Evolutionary conservation across 148 eudicot species (phyloP).

Genomic region (Beta vulgaris): DNA sequence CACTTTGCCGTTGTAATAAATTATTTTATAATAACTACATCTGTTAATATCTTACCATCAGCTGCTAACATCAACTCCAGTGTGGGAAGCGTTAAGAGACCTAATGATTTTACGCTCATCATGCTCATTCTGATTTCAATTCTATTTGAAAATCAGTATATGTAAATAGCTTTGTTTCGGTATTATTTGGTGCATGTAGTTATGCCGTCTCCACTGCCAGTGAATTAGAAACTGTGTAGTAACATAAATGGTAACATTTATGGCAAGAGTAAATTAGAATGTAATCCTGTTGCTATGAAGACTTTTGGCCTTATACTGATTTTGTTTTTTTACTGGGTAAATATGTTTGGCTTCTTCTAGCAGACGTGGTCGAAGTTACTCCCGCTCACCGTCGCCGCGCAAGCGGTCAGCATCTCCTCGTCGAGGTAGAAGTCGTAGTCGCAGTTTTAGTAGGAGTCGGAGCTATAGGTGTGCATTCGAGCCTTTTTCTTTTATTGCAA

Average conservation of each 20-base stretch:
- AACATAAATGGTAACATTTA: too few species aligned
- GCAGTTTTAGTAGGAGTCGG: constrained; percentile 70
- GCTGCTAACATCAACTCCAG: neutral
- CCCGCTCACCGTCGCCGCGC: constrained; percentile 67
- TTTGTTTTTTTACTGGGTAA: neutral
- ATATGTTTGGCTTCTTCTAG: neutral
- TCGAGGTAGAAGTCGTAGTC: constrained; percentile 52
- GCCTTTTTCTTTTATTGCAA: neutral
- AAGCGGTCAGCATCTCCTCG: constrained; percentile 46
- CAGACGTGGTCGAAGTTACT: constrained; percentile 64
- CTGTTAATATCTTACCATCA: neutral
- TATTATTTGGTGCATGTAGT: too few species aligned
- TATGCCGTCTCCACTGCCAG: too few species aligned
- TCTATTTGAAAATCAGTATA: too few species aligned
- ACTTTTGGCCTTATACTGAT: too few species aligned
- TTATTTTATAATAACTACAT: too few species aligned
- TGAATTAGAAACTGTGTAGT: too few species aligned
- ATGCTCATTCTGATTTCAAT: too few species aligned
- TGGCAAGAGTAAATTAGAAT: too few species aligned
- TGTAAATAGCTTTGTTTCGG: too few species aligned
- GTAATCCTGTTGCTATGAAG: too few species aligned
- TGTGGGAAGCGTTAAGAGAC: neutral
- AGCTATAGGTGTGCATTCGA: constrained; percentile 60
- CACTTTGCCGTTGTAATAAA: neutral
- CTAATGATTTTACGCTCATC: neutral